Evolutionary conservation across 2,329 filamentous ascomycete species (phyloP).

Genomic region (Ophiosphaerella herpotricha): DNA sequence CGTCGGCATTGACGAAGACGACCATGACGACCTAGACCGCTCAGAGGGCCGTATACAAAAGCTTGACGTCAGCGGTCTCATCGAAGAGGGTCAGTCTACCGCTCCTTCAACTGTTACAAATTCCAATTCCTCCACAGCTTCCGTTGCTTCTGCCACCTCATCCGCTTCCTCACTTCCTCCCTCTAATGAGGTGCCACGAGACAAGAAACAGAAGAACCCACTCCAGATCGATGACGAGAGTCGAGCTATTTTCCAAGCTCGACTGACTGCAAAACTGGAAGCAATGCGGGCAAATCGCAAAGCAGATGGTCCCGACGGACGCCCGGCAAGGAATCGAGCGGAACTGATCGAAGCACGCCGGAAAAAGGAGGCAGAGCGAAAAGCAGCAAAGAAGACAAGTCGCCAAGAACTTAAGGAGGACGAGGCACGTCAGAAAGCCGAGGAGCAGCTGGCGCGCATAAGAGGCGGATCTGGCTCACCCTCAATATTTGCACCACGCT

Average conservation of each 20-base stretch:
- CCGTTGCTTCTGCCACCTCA: slow-evolving; percentile 50
- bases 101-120: slow-evolving; percentile 38
- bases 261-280: slow-evolving; percentile 82
- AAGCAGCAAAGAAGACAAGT: slow-evolving; percentile 85
- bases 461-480: slow-evolving; percentile 65
- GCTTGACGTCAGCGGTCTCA: slow-evolving; percentile 43
- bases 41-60: slow-evolving; percentile 39
- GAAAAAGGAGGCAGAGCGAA: slow-evolving; percentile 83
- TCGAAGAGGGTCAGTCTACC: slow-evolving; percentile 43
- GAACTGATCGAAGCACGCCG: slow-evolving; percentile 90
- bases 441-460: slow-evolving; percentile 60
- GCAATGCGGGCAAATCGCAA: slow-evolving; percentile 84
- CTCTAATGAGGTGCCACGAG: slow-evolving; percentile 19
- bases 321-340: slow-evolving; percentile 81
- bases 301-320: slow-evolving; percentile 81
- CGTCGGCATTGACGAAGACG: slow-evolving; percentile 29
- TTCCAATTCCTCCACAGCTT: slow-evolving; percentile 48
- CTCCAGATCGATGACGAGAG: slow-evolving; percentile 49
- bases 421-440: slow-evolving; percentile 67
- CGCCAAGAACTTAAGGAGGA: slow-evolving; percentile 78
- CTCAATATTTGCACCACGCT: slow-evolving; percentile 53
- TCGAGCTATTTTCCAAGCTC: slow-evolving; percentile 76
- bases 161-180: slow-evolving; percentile 54
- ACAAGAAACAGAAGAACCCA: slow-evolving; percentile 39
- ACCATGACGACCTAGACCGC: slow-evolving; percentile 29